phyloP scores from a whole-genome alignment of 108 stramenopile genomes.

The Stephanodiscus triporus region DNA sequence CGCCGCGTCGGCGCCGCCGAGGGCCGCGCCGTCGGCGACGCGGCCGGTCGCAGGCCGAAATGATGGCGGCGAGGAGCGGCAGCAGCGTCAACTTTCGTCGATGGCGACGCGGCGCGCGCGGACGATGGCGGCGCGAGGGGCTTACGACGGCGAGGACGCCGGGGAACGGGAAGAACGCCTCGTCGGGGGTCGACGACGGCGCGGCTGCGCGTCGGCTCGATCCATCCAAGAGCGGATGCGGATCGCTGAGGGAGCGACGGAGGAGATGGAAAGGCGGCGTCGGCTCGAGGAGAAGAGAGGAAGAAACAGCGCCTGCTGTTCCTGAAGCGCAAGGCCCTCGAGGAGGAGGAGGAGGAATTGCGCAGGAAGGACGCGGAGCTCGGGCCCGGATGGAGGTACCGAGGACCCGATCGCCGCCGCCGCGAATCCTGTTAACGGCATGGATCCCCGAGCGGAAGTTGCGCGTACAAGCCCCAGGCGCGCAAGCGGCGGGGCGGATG shows the following conservation, averaged over 20 bases:
- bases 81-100: slow-evolving; percentile 27
- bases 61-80: slow-evolving; percentile 35
- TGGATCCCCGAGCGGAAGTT: slow-evolving; percentile 35
- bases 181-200: not conserved
- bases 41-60: slow-evolving; percentile 3
- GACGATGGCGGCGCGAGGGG: not conserved
- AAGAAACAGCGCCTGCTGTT: slow-evolving; percentile 46
- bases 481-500: slow-evolving; percentile 38
- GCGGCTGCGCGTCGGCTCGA: not conserved
- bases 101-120: slow-evolving; percentile 12
- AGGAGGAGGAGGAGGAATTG: slow-evolving; percentile 40
- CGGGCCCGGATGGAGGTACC: slow-evolving; percentile 50
- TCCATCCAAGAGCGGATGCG: slow-evolving; percentile 9
- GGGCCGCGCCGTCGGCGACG: slow-evolving; percentile 17
- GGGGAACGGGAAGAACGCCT: slow-evolving; percentile 1
- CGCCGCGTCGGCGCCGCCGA: slow-evolving; percentile 25
- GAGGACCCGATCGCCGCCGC: slow-evolving; percentile 35
- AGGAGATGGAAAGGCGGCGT: slow-evolving; percentile 18
- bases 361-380: slow-evolving; percentile 47
- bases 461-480: slow-evolving; percentile 29
- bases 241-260: not conserved
- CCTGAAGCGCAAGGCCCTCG: slow-evolving; percentile 33
- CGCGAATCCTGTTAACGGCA: slow-evolving; percentile 13
- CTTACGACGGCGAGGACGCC: not conserved
- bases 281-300: slow-evolving; percentile 35